Base-by-base conservation (phyloP, 805 yeast genomes). In the Ogataea methanolica region DNA sequence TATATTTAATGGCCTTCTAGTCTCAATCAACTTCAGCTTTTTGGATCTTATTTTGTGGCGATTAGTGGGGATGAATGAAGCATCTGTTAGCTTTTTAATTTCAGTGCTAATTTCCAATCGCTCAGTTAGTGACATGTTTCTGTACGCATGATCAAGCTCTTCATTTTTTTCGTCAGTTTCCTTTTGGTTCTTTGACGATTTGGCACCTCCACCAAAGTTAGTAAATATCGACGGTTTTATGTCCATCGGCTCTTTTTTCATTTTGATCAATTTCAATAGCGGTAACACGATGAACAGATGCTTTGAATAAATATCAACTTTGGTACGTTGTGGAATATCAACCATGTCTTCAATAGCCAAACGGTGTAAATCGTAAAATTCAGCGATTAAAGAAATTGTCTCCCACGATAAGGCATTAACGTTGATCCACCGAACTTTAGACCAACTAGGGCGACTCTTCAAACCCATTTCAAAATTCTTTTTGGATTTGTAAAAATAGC, bases 331-430 rank as follows among this genome's bases (percentile, higher is more conserved):
- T 5, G 85, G 84, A 26, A 79, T 71, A 60, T 80, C 85, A 40
- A 80, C 74, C 80, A 80, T 73, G 57, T 80, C 85, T 57, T 80
- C 85, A 40, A 80, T 66, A 0, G 84, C 78, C 41, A 80, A 63
- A 22, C 80, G 71, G 57, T 80, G 85, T 19, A 80, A 60, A 17
- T 68, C 60, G 57, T 71, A 80, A 42, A 64, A 61, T 38, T 69
- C 62, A 1, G 76, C 73, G 37, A 80, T 66, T 0, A 71, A 60
- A 8, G 75, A 67, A 7, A 80, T 72, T 7, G 81, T 80, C 45
- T 78, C 83, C 82, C 82, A 78, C 2, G 82, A 75, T n/a, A 80
- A 61, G 0, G 84, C 85, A 56, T 78, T 79, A 21, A 79, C 78
- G 51, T 76, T 79, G 44, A 78, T 66, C 83, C 83, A 78, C 15